phyloP scores from a whole-genome alignment of 176 grass and related monocot species.

The Carex kokanica region DNA sequence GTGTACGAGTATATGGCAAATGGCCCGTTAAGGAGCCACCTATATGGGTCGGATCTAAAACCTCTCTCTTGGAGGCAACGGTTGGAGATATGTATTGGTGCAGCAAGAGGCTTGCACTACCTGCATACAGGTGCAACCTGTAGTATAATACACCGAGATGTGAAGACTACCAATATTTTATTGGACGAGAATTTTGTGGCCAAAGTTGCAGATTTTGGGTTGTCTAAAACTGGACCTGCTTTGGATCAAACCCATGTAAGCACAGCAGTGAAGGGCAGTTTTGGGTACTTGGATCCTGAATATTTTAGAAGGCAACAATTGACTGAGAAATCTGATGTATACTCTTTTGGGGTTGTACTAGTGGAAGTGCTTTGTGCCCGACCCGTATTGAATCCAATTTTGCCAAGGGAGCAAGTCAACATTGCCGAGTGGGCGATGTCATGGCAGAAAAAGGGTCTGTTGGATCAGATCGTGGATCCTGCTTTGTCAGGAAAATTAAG shows the following conservation, averaged over 20 bases:
- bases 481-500: slow-evolving; percentile 55
- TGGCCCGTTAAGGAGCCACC: slow-evolving; percentile 77
- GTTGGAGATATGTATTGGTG: slow-evolving; percentile 90
- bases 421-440: slow-evolving; percentile 78
- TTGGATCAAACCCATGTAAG: slow-evolving; percentile 92
- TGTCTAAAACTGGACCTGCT: slow-evolving; percentile 86
- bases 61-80: slow-evolving; percentile 76
- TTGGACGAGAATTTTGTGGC: slow-evolving; percentile 82
- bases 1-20: slow-evolving; percentile 98
- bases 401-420: slow-evolving; percentile 85
- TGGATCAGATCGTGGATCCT: slow-evolving; percentile 65
- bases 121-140: slow-evolving; percentile 88
- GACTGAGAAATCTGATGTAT: slow-evolving; percentile 93
- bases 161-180: slow-evolving; percentile 96
- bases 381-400: slow-evolving; percentile 68
- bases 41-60: slow-evolving; percentile 64
- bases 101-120: slow-evolving; percentile 94
- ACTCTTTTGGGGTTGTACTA: slow-evolving; percentile 90
- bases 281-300: slow-evolving; percentile 91
- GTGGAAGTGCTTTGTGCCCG: slow-evolving; percentile 84
- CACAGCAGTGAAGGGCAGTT: slow-evolving; percentile 90
- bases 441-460: slow-evolving; percentile 83
- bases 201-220: slow-evolving; percentile 94
- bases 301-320: slow-evolving; percentile 92
- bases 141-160: slow-evolving; percentile 90